Evolutionary conservation across 345 rosid species (phyloP).

Genomic region (Camelina laxa): DNA sequence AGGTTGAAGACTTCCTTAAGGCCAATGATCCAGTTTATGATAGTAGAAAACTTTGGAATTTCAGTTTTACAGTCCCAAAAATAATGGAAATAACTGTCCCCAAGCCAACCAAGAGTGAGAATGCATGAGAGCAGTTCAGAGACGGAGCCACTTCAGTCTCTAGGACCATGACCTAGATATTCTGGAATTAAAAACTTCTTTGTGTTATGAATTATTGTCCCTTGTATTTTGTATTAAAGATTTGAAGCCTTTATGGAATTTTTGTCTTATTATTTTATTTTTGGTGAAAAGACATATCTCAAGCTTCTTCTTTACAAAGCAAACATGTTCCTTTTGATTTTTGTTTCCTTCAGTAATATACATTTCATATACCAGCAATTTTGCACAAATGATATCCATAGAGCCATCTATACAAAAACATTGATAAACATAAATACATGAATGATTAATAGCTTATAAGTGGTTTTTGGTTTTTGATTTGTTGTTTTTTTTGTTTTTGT

Average conservation of each 20-base stretch:
- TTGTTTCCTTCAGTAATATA: no score
- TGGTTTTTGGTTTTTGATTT: no score
- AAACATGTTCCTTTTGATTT: no score
- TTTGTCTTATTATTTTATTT: no score
- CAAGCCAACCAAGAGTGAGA: conserved; percentile 20
- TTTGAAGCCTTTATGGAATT: background rate
- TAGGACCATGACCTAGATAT: conserved; percentile 14
- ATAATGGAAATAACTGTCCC: conserved; percentile 55
- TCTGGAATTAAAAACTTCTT: background rate
- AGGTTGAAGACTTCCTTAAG: conserved; percentile 50
- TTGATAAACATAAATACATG: no score
- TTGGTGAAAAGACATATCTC: no score
- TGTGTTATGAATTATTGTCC: conserved; percentile 32
- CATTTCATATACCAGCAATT: no score
- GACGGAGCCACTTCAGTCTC: conserved; percentile 48
- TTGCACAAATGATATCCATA: no score
- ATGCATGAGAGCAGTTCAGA: conserved; percentile 55
- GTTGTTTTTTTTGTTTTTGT: no score
- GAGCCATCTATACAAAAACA: no score
- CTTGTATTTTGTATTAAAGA: conserved; percentile 30
- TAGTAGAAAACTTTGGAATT: conserved; percentile 53
- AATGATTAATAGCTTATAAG: no score
- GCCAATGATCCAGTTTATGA: conserved; percentile 58
- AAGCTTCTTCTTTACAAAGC: no score
- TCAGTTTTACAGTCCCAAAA: conserved; percentile 48